Conservation (phyloP, 2,329 filamentous ascomycete genomes). For the Fusarium mundagurra region DNA sequence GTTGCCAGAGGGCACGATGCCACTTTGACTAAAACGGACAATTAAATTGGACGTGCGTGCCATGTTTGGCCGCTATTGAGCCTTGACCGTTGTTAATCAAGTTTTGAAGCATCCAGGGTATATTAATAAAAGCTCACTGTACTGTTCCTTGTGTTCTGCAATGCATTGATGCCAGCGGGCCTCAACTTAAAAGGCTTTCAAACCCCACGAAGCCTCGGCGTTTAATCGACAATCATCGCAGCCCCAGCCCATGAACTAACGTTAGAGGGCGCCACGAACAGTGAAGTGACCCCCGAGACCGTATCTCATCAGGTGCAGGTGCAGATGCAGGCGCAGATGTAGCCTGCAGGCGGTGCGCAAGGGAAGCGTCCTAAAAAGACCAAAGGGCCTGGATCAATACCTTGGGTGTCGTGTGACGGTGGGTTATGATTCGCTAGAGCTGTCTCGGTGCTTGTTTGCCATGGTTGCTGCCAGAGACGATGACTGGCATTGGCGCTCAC, state of each 20-base stretch:
- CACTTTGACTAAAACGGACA: constrained; percentile 27
- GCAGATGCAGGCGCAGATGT: constrained; percentile 28
- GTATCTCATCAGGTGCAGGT: constrained; percentile 33
- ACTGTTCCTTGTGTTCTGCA: background rate
- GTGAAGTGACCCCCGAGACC: constrained; percentile 16
- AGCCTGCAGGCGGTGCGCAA: constrained; percentile 9
- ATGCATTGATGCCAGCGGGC: constrained; percentile 22
- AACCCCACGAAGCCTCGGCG: constrained; percentile 15
- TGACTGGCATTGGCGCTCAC: constrained; percentile 45
- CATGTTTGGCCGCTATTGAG: constrained; percentile 7
- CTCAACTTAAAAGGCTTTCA: constrained; percentile 16
- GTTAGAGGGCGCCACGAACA: constrained; percentile 13
- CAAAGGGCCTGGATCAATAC: constrained; percentile 27
- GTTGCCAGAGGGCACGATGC: constrained; percentile 28
- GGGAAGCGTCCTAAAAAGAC: background rate
- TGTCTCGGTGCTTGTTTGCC: constrained; percentile 11
- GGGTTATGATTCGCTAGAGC: constrained; percentile 10
- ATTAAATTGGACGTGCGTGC: constrained; percentile 10
- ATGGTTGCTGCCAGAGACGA: constrained; percentile 41
- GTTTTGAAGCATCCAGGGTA: background rate
- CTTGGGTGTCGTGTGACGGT: constrained; percentile 8
- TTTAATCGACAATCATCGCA: constrained; percentile 13
- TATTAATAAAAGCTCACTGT: background rate
- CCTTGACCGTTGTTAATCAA: background rate
- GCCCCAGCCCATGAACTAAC: constrained; percentile 1